A percentile compares a stretch with the other conserved stretches of the same genome.
Conservation (phyloP, 2,329 filamentous ascomycete genomes). For the Talaromyces albobiverticillius region DNA sequence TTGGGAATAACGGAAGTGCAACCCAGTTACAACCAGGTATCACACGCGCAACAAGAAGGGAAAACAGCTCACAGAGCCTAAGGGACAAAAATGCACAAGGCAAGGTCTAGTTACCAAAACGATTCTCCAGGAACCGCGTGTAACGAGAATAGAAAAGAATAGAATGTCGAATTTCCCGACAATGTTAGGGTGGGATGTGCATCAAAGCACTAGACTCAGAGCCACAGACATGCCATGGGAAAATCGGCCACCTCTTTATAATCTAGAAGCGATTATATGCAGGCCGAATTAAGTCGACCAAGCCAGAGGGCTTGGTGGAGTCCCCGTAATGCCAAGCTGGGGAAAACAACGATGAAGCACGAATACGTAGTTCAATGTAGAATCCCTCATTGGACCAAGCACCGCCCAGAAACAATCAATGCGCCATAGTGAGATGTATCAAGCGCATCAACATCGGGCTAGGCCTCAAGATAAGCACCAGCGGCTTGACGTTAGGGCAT, state of each 20-base stretch:
- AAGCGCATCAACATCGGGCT: not conserved
- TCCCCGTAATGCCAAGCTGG: no score
- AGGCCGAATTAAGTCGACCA: not conserved
- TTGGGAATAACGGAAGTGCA: not conserved
- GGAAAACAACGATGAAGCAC: no score
- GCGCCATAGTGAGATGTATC: not conserved
- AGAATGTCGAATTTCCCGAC: not conserved
- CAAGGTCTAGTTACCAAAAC: no score
- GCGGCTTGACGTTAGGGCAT: not conserved
- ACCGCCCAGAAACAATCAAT: not conserved
- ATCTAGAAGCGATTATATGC: not conserved
- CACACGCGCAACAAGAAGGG: not conserved
- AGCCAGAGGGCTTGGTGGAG: not conserved
- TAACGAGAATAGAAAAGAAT: no score
- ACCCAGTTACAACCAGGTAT: not conserved
- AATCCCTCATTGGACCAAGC: not conserved
- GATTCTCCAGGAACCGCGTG: slow-evolving; percentile 7
- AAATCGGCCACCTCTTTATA: not conserved
- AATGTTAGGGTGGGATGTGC: no score
- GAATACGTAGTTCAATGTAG: not conserved
- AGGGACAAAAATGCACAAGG: no score
- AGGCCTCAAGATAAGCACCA: not conserved
- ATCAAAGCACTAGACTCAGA: no score
- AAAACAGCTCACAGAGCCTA: not conserved
- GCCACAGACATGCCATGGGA: not conserved